A percentile compares a stretch with the other conserved stretches of the same genome.
Conservation (phyloP, 805 yeast species). For the Dipodascus geniculatus region DNA sequence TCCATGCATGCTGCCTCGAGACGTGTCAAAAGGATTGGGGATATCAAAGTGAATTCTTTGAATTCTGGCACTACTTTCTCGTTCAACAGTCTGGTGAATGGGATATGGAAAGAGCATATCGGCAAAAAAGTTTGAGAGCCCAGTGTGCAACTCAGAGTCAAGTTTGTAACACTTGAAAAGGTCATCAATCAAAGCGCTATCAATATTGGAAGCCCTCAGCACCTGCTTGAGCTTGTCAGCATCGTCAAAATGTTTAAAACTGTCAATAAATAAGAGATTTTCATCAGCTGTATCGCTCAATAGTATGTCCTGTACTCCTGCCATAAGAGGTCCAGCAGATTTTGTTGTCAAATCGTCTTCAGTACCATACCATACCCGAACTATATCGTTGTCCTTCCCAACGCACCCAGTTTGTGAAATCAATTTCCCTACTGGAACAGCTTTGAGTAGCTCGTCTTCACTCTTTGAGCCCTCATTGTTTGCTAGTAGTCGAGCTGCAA, state of each 20-base stretch:
- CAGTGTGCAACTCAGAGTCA: background rate
- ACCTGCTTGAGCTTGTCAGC: background rate
- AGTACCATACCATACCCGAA: background rate
- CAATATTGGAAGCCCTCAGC: background rate
- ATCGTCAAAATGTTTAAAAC: background rate
- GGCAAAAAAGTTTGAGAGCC: background rate
- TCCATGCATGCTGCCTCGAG: conserved; percentile 24
- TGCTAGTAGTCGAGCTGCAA: background rate
- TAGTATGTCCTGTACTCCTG: background rate
- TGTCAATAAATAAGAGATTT: background rate
- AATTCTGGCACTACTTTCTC: conserved; percentile 11
- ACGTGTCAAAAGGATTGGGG: conserved; percentile 19
- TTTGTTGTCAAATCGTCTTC: background rate
- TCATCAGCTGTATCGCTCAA: background rate
- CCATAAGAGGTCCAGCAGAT: background rate
- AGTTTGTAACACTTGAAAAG: background rate
- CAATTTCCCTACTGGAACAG: background rate
- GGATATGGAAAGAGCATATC: background rate
- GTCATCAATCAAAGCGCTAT: background rate
- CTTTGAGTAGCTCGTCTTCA: background rate
- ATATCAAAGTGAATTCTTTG: conserved; percentile 23
- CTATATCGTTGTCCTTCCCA: background rate
- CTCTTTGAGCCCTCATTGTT: background rate
- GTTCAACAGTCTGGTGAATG: background rate
- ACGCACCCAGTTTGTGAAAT: background rate